phyloP scores from a whole-genome alignment of 805 yeast species.

The Wickerhamiella azyma region DNA sequence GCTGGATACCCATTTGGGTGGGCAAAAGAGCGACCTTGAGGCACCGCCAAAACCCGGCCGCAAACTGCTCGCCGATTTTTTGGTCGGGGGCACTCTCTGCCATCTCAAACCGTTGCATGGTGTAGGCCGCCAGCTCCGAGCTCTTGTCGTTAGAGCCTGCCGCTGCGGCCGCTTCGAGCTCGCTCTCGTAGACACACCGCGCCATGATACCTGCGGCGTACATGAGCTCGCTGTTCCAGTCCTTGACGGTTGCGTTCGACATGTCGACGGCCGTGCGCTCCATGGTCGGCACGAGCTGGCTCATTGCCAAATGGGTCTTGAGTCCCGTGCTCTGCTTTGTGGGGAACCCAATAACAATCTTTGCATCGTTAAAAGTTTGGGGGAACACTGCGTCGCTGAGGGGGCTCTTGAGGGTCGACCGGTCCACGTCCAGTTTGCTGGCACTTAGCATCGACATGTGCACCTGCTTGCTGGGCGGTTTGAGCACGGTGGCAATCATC shows the following conservation, averaged over 20 bases:
- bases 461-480: conserved; percentile 29
- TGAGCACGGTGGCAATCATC: conserved; percentile 28
- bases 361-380: conserved; percentile 25
- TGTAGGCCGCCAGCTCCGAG: conserved; percentile 17
- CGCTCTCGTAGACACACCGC: conserved; percentile 26
- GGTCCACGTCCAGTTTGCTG: conserved; percentile 21
- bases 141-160: conserved; percentile 5
- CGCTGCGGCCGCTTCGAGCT: conserved; percentile 16
- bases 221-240: conserved; percentile 29
- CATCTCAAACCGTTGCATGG: conserved; percentile 22
- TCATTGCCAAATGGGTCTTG: conserved; percentile 27
- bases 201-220: conserved; percentile 28
- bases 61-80: conserved; percentile 24
- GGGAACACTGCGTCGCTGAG: conserved; percentile 28
- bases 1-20: conserved; percentile 23
- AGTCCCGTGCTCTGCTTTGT: conserved; percentile 30
- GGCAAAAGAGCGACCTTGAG: conserved; percentile 22
- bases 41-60: conserved; percentile 27
- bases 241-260: conserved; percentile 29
- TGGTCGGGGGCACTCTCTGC: conserved; percentile 27
- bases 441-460: conserved; percentile 24
- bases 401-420: conserved; percentile 24
- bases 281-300: conserved; percentile 31
- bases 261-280: conserved; percentile 31
- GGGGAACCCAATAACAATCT: conserved; percentile 30